These are phyloP conservation scores for Castanea mollissima DNA, from an alignment of 306 rosid species.

Conservation along the genomic window DNA sequence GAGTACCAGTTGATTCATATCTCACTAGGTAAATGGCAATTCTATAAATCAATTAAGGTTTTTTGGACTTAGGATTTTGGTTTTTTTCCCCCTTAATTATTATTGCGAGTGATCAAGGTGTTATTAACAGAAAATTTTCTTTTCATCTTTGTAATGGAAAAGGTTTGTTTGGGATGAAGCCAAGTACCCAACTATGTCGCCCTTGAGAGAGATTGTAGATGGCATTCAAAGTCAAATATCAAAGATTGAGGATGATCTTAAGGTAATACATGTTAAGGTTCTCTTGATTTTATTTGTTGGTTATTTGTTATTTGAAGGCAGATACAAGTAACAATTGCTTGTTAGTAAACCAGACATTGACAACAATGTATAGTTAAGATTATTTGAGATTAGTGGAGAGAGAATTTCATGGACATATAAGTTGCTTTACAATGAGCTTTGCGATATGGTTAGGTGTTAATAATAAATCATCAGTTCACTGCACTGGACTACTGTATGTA, in stretches of 20 bases:
- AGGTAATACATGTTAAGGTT: constrained; percentile 38
- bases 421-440: not conserved
- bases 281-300: constrained; percentile 5
- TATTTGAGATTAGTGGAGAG: not conserved
- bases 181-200: constrained; percentile 84
- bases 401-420: not conserved
- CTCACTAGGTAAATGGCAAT: constrained; percentile 58
- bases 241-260: constrained; percentile 93
- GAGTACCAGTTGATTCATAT: constrained; percentile 94
- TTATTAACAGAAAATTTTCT: constrained; percentile 3
- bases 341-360: not conserved
- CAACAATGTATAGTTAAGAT: not conserved
- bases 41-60: not conserved
- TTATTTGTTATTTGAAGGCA: constrained; percentile 16
- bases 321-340: not conserved
- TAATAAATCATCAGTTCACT: not conserved
- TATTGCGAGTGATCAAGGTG: not conserved
- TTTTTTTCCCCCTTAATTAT: not conserved
- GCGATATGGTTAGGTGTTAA: not conserved
- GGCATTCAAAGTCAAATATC: constrained; percentile 79
- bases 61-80: constrained; percentile 14
- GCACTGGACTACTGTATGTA: not conserved
- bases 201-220: constrained; percentile 73
- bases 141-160: not conserved
- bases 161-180: constrained; percentile 99